These are phyloP conservation scores for Candida pseudofarinosa DNA, from an alignment of 805 yeast genomes.

Conservation along the genomic window DNA sequence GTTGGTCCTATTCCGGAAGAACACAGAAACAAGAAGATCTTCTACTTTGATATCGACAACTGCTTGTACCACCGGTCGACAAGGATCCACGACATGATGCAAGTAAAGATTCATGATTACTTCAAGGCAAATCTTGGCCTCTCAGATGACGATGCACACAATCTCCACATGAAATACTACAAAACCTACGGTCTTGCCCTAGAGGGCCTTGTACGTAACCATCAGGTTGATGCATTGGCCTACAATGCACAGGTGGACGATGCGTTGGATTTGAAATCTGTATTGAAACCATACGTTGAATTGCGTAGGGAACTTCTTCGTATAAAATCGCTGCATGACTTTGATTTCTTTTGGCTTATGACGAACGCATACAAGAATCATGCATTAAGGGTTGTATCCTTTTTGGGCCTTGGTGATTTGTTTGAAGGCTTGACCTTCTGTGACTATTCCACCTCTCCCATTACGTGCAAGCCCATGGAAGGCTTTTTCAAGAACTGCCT, in stretches of 20 bases:
- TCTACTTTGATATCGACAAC: constrained; percentile 92
- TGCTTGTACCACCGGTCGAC: constrained; percentile 77
- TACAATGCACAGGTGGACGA: constrained; percentile 90
- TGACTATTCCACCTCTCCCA: constrained; percentile 68
- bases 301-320: constrained; percentile 50
- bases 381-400: constrained; percentile 71
- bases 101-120: constrained; percentile 73
- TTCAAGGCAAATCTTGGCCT: constrained; percentile 63
- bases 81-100: constrained; percentile 84
- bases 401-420: constrained; percentile 85
- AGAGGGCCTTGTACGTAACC: constrained; percentile 74
- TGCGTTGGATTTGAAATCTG: constrained; percentile 77
- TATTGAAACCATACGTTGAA: constrained; percentile 59
- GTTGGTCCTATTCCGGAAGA: constrained; percentile 30
- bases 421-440: constrained; percentile 94
- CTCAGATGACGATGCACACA: constrained; percentile 67
- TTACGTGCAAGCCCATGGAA: constrained; percentile 87
- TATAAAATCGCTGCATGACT: constrained; percentile 42
- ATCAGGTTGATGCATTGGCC: constrained; percentile 79
- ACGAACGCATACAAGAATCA: constrained; percentile 94
- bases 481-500: constrained; percentile 64
- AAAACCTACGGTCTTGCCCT: constrained; percentile 87
- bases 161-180: constrained; percentile 71
- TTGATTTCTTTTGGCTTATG: constrained; percentile 81
- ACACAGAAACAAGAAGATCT: constrained; percentile 30